Percentiles rank a stretch among this genome's conserved stretches.
These are phyloP conservation scores for Metschnikowia gelsemii DNA, from an alignment of 805 yeast genomes.

Conservation along the genomic window DNA sequence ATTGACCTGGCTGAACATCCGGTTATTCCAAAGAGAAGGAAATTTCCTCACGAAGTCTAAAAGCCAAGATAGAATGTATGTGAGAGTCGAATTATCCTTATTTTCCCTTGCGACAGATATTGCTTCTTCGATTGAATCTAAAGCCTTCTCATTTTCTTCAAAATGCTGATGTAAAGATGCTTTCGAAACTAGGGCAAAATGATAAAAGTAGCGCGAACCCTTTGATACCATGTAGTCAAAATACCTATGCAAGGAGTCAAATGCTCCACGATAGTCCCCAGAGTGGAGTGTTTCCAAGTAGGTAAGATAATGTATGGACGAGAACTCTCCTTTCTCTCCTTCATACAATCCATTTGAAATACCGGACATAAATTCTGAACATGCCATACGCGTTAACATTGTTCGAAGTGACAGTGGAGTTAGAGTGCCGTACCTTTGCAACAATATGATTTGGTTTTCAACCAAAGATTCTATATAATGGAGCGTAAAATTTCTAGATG, in stretches of 20 bases:
- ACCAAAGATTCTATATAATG: constrained; percentile 39
- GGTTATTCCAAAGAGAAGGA: constrained; percentile 53
- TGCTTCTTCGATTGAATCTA: constrained; percentile 82
- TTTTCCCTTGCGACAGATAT: constrained; percentile 84
- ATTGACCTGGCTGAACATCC: constrained; percentile 46
- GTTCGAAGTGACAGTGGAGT: constrained; percentile 7
- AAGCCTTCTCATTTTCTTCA: constrained; percentile 64
- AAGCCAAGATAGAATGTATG: constrained; percentile 72
- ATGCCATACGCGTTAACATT: constrained; percentile 6
- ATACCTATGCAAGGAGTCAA: constrained; percentile 51
- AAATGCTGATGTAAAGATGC: constrained; percentile 72
- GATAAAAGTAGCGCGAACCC: constrained; percentile 63
- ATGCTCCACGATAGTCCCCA: constrained; percentile 62
- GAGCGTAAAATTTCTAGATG: background rate
- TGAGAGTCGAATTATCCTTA: constrained; percentile 69
- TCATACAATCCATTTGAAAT: background rate
- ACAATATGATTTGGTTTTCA: constrained; percentile 50
- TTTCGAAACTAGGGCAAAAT: constrained; percentile 69
- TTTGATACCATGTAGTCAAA: constrained; percentile 77
- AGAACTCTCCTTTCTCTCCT: constrained; percentile 21
- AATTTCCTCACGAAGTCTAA: constrained; percentile 65
- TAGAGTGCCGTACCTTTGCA: constrained; percentile 35
- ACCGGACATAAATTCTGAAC: background rate
- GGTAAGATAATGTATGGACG: constrained; percentile 50
- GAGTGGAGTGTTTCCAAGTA: constrained; percentile 58